phyloP scores from a whole-genome alignment of 2,329 filamentous ascomycete genomes.

The Penicillium hesseltinei region DNA sequence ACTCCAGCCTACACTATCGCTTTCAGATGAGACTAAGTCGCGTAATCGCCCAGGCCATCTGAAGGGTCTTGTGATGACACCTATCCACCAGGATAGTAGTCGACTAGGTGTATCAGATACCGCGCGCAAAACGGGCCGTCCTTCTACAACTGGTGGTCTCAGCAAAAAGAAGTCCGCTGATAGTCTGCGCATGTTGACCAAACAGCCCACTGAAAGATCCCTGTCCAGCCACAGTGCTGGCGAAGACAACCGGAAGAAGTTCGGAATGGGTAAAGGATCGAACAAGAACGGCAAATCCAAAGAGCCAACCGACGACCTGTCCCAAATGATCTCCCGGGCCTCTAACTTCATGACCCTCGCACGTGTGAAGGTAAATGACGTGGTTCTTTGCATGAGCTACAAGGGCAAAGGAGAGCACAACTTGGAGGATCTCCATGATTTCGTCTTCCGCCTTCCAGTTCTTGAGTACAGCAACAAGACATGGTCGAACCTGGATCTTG shows the following conservation, averaged over 20 bases:
- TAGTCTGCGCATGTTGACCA: constrained; percentile 39
- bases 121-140: constrained; percentile 29
- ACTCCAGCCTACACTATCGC: constrained; percentile 74
- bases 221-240: constrained; percentile 30
- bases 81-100: constrained; percentile 31
- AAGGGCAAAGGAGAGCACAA: constrained; percentile 95
- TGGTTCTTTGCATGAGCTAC: constrained; percentile 93
- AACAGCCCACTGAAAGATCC: constrained; percentile 39
- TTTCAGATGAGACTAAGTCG: constrained; percentile 43
- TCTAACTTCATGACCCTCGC: constrained; percentile 97
- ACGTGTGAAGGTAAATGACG: constrained; percentile 90
- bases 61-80: constrained; percentile 37
- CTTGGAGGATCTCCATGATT: constrained; percentile 93
- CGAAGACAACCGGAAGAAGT: constrained; percentile 51
- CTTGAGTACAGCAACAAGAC: constrained; percentile 98
- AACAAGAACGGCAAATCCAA: constrained; percentile 55
- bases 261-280: constrained; percentile 45
- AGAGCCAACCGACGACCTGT: constrained; percentile 79
- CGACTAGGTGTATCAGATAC: constrained; percentile 22
- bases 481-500: constrained; percentile 95
- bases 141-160: constrained; percentile 30
- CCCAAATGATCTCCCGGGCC: constrained; percentile 92
- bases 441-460: constrained; percentile 91
- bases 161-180: constrained; percentile 44
- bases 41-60: constrained; percentile 33